Conservation (phyloP, 805 yeast genomes). For the Candida taoyuanica region DNA sequence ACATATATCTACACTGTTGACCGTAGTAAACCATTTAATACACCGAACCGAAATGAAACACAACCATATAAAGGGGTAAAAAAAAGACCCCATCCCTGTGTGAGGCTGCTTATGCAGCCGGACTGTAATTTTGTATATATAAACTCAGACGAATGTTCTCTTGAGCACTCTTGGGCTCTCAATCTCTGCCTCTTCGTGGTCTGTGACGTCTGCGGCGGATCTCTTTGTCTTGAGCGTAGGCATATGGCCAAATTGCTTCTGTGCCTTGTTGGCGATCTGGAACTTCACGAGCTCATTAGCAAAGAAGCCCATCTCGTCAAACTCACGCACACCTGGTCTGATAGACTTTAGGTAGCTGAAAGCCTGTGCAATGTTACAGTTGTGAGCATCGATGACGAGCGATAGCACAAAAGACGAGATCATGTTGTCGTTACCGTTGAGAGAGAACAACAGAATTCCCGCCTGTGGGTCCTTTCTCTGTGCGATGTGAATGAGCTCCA, state of each 20-base stretch:
- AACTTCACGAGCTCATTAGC: slow-evolving; percentile 23
- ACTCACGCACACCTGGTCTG: slow-evolving; percentile 24
- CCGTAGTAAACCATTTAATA: too few species aligned
- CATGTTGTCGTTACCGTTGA: slow-evolving; percentile 28
- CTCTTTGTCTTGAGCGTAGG: slow-evolving; percentile 20
- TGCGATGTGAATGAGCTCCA: slow-evolving; percentile 17
- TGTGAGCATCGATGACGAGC: slow-evolving; percentile 21
- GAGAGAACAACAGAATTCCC: slow-evolving; percentile 25
- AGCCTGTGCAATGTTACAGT: slow-evolving; percentile 22
- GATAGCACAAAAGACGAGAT: slow-evolving; percentile 22
- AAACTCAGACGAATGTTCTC: slow-evolving; percentile 15
- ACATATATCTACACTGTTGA: too few species aligned
- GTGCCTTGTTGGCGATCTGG: slow-evolving; percentile 17
- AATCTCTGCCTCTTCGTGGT: slow-evolving; percentile 23
- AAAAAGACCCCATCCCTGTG: too few species aligned
- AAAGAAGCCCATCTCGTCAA: slow-evolving; percentile 23
- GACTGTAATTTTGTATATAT: neutral
- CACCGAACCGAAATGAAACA: neutral
- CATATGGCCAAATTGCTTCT: slow-evolving; percentile 16
- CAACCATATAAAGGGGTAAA: too few species aligned
- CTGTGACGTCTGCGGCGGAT: slow-evolving; percentile 22
- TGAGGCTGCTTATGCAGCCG: too few species aligned
- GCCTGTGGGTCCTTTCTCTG: slow-evolving; percentile 23
- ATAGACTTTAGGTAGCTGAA: slow-evolving; percentile 23
- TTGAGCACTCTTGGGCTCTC: slow-evolving; percentile 24